Evolutionary conservation across 345 rosid species (phyloP).

Genomic region (Euclidium syriacum): DNA sequence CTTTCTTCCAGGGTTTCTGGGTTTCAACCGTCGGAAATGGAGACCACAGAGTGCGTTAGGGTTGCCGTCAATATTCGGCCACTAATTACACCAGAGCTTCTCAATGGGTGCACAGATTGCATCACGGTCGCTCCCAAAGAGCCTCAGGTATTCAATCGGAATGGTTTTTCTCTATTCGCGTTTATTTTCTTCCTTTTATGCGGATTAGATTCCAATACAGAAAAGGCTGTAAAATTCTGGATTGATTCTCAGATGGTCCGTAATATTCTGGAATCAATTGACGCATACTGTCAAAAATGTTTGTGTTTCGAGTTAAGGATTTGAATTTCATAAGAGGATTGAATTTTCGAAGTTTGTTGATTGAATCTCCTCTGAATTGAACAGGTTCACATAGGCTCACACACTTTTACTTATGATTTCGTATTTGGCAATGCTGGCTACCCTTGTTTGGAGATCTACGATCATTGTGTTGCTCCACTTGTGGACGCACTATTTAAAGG

Average conservation of each 20-base stretch:
- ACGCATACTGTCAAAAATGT: not conserved
- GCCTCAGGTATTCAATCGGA: conserved; percentile 57
- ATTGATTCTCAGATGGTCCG: not conserved
- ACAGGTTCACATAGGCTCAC: conserved; percentile 88
- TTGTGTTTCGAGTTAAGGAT: not conserved
- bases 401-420: conserved; percentile 73
- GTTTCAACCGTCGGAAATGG: conserved; percentile 36
- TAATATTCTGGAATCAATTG: not conserved
- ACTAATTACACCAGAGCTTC: conserved; percentile 80
- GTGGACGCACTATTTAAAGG: conserved; percentile 85
- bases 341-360: not conserved
- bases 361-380: not conserved
- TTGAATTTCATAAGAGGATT: not conserved
- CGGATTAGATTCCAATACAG: not conserved
- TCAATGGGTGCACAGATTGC: conserved; percentile 83
- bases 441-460: conserved; percentile 44
- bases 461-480: conserved; percentile 78
- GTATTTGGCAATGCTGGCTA: conserved; percentile 58
- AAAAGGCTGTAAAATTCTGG: not conserved
- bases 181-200: not conserved
- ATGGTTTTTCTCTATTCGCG: not conserved
- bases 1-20: conserved; percentile 10
- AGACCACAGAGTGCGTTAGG: conserved; percentile 57
- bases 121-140: conserved; percentile 75
- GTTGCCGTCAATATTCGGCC: conserved; percentile 94